Base-by-base conservation (phyloP, 2,329 filamentous ascomycete genomes). In the Gliomastix tumulicola region DNA sequence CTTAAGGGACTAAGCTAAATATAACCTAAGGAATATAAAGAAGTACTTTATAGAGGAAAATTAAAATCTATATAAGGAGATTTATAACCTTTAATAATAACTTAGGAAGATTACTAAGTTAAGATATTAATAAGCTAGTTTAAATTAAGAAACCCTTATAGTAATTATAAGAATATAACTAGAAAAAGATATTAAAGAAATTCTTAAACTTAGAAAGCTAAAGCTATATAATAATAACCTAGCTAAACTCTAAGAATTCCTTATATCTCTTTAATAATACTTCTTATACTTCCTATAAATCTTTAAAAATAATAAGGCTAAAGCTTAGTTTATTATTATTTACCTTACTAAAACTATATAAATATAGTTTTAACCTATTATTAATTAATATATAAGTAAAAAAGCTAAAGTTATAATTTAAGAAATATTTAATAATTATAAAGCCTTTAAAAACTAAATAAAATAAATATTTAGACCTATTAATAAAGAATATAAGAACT, bases 251-350 rank as follows among this genome's bases (percentile, higher is more conserved):
- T n/a, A n/a, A n/a, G n/a, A n/a, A n/a, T n/a, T n/a, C n/a, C n/a
- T n/a, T n/a, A n/a, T n/a, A n/a, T n/a, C n/a, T n/a, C n/a, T n/a
- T n/a, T n/a, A n/a, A n/a, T n/a, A n/a, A n/a, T n/a, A n/a, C n/a
- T 35, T 25, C 9, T 25, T 35, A 35, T 16, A 28, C 9, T 25
- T 7, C 6, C 27, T 7, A 35, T 27, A 35, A 16, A 21, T 7
- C 5, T 4, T 3, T 25, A 10, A 11, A 15, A 32, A 15, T 32
- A 32, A 32, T 32, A 32, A 7, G 15, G 23, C 20, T 17, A 25
- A 20, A 17, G 15, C 21, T 13, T 37, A 37, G 15, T 18, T 37
- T 31, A n/a, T n/a, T n/a, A n/a, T n/a, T n/a, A n/a, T n/a, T n/a
- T n/a, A n/a, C n/a, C n/a, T n/a, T n/a, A n/a, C n/a, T n/a, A n/a